Evolutionary conservation across 164 flowering plant genomes (phyloP), one percentile per base, ranked within the genome.

Genomic region (Aristolochia fimbriata): DNA sequence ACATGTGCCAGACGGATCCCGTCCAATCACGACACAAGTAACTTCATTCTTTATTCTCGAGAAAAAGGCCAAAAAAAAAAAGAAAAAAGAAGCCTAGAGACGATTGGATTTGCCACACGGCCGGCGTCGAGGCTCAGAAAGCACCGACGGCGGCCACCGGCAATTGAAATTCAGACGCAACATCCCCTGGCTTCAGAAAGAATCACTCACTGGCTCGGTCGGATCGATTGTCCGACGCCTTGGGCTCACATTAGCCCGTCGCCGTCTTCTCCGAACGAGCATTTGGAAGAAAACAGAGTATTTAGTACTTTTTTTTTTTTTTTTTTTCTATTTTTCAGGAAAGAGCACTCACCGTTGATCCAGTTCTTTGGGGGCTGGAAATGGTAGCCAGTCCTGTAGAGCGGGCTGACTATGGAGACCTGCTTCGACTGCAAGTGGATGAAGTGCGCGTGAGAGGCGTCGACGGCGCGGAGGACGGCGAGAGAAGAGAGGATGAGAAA

Each of bases 351-450:
- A 74, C 72, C 77, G 33, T 74, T 74, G 46, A 74, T 74, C 77
- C 77, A 74, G 45, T 74, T 22, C 59, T 25, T 74, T 0, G 55
- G 57, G 1, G 77, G 74, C 43, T 71, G 77, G 57, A 74, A 74
- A 22, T 74, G 77, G 59, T 64, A 74, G 2, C 57, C 67, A 14
- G 74, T 70, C 68, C 72, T 70, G 51, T 57, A 58, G 0, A 6
- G 17, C 3, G 27, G 50, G 12, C 15, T 23, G 7, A 59, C 57
- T 9, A 16, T 13, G 5, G 47, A 46, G 1, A 17, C 9, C 20
- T 19, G 21, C 1, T 53, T 33, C 49, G 65, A 45, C 31, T 62
- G 73, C 3, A 52, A 37, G 13, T 68, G 20, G 1, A 45, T 4
- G 30, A 21, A 70, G 6, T 59, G 41, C 46, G 16, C 33, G 25